Evolutionary conservation across 2,329 filamentous ascomycete species (phyloP), one percentile per base, ranked within the genome.

Genomic region (Apiospora pterosperma): DNA sequence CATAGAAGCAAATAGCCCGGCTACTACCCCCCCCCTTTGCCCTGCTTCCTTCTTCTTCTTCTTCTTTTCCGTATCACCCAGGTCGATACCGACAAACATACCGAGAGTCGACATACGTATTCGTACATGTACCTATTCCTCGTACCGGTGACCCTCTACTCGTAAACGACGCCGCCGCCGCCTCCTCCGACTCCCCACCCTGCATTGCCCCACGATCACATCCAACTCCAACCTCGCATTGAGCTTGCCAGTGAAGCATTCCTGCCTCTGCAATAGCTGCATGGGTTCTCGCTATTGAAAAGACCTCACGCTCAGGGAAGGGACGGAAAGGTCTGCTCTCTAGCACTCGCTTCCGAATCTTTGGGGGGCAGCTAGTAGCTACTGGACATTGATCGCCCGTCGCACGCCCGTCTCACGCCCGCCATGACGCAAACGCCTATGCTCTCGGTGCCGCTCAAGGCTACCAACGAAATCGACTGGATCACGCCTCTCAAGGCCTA

Each of bases 401-500:
- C 48, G 48, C 23, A 44, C 39, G 21, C 39, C 61, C 61, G 14
- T 66, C n/a, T n/a, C 69, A 55, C 34, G 48, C n/a, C n/a, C n/a
- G 66, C 63, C 72, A 93, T 92, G 90, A 86, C 92, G 77, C 92
- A 96, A 82, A 90, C 93, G 70, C 94, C 94, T 67, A 98, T 98
- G 95, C 90, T 98, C 73, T 96, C 93, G 73, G 90, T 90, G 85
- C 95, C 95, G 76, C 86, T 97, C 74, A 98, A 91, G 88, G 87
- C 87, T 63, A 99, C 96, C 69, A 97, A 94, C 84, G 96, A 99
- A 83, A 97, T 99, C 76, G 96, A 99, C 85, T 99, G 96, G 96
- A 86, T 98, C 69, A 85, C 86, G 59, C 96, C 96, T 59, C 85
- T 99, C 70, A 98, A 98, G 82, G 84, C 85, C 69, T 97, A 98